These are phyloP conservation scores for Boletus rufocinnamomeus DNA, from an alignment of 768 basidiomycete species.

Conservation along the genomic window DNA sequence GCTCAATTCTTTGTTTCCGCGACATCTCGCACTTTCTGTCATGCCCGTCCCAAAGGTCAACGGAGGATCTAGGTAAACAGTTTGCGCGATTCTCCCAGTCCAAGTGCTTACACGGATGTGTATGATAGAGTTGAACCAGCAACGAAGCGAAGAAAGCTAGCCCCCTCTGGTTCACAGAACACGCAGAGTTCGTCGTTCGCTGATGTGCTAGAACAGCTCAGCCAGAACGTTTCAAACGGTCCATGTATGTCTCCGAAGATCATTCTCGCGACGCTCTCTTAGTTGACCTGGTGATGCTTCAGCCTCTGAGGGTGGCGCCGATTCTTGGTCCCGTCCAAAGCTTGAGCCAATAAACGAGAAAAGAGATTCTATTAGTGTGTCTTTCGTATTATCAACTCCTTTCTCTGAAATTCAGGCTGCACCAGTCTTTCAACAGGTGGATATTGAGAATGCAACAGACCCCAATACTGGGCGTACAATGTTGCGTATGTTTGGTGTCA, in stretches of 20 bases:
- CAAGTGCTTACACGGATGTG: constrained; percentile 5
- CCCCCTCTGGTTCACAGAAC: constrained; percentile 34
- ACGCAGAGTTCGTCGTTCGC: constrained; percentile 49
- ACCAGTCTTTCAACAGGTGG: constrained; percentile 94
- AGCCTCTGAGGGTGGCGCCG: constrained; percentile 79
- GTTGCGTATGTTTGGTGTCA: constrained; percentile 87
- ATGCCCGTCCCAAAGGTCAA: constrained; percentile 23
- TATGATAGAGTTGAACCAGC: constrained; percentile 42
- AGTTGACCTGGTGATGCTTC: constrained; percentile 1
- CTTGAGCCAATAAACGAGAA: constrained; percentile 57
- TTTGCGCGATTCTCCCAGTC: not conserved
- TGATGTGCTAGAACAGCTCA: constrained; percentile 63
- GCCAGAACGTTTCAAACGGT: constrained; percentile 46
- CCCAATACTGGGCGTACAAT: constrained; percentile 42
- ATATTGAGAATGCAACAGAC: constrained; percentile 72
- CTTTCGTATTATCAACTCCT: not conserved
- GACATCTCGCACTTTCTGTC: not conserved
- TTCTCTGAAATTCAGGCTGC: not conserved
- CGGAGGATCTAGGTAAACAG: constrained; percentile 19
- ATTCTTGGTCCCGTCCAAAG: constrained; percentile 69
- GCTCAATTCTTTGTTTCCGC: not conserved
- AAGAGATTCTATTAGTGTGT: constrained; percentile 68
- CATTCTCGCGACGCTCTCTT: not conserved
- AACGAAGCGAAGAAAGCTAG: constrained; percentile 57
- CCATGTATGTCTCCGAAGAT: constrained; percentile 38